Conservation (phyloP, 179 eudicot genomes). For the Pouteria campechiana region DNA sequence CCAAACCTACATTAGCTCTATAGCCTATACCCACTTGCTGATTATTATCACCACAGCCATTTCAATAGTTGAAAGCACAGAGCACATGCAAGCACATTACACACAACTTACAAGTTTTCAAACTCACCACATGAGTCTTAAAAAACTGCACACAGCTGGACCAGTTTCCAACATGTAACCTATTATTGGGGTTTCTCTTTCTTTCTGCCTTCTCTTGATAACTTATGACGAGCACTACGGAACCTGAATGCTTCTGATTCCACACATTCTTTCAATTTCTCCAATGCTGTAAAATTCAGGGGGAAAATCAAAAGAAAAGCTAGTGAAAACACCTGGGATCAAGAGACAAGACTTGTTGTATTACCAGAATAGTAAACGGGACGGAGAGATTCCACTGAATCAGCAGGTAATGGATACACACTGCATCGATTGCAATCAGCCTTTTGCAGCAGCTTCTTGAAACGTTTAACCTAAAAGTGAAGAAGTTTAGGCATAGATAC, state of each 20-base stretch:
- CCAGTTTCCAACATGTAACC: neutral
- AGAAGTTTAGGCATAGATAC: no score
- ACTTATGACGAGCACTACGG: conserved; percentile 30
- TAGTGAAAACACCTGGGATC: no score
- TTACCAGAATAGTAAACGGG: conserved; percentile 53
- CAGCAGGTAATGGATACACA: conserved; percentile 44
- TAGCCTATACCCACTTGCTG: no score
- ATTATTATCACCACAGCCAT: no score
- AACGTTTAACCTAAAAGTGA: conserved; percentile 48
- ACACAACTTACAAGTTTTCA: neutral
- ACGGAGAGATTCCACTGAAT: conserved; percentile 49
- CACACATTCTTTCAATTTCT: conserved; percentile 50
- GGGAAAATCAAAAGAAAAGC: no score
- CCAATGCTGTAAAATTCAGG: conserved; percentile 32
- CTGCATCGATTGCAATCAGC: conserved; percentile 49
- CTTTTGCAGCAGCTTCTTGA: conserved; percentile 58
- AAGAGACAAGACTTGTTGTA: no score
- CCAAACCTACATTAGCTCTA: no score
- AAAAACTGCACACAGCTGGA: conserved; percentile 7
- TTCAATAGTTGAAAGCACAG: neutral
- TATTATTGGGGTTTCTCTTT: conserved; percentile 1
- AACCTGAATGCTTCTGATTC: conserved; percentile 40
- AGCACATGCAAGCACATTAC: neutral
- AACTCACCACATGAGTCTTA: conserved; percentile 5
- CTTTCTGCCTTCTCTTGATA: conserved; percentile 13